These are phyloP conservation scores for Huntiella bhutanensis DNA, from an alignment of 2,329 filamentous ascomycete species.

Conservation along the genomic window DNA sequence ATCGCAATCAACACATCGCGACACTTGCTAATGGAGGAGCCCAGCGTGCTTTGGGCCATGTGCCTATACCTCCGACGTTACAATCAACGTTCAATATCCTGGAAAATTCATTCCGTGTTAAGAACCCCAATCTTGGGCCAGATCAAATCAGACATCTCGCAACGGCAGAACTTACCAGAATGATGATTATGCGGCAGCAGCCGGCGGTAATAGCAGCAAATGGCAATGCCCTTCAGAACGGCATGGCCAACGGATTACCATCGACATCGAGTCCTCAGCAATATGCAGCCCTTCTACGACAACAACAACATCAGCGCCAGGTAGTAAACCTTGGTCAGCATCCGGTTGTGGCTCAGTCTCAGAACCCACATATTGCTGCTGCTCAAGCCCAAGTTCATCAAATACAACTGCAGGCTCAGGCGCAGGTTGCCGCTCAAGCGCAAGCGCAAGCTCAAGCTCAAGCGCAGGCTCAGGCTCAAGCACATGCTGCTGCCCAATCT, in stretches of 20 bases:
- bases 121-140: constrained; percentile 30
- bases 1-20: constrained; percentile 4
- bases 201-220: constrained; percentile 22
- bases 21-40: neutral
- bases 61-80: constrained; percentile 7
- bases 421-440: constrained; percentile 2
- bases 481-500: constrained; percentile 16
- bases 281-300: constrained; percentile 37
- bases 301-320: constrained; percentile 26
- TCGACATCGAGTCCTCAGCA: constrained; percentile 36
- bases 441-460: constrained; percentile 37
- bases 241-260: constrained; percentile 29
- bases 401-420: constrained; percentile 5
- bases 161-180: constrained; percentile 28
- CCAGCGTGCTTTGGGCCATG: constrained; percentile 13
- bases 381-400: constrained; percentile 30
- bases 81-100: constrained; percentile 23
- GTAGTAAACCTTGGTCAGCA: constrained; percentile 7
- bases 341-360: constrained; percentile 12
- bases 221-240: constrained; percentile 32
- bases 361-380: neutral
- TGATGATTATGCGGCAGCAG: constrained; percentile 27
- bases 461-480: constrained; percentile 13
- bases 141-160: constrained; percentile 33
- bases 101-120: constrained; percentile 31